Conservation (phyloP, 1,284 basidiomycete species). For the Neonothopanus nambi region DNA sequence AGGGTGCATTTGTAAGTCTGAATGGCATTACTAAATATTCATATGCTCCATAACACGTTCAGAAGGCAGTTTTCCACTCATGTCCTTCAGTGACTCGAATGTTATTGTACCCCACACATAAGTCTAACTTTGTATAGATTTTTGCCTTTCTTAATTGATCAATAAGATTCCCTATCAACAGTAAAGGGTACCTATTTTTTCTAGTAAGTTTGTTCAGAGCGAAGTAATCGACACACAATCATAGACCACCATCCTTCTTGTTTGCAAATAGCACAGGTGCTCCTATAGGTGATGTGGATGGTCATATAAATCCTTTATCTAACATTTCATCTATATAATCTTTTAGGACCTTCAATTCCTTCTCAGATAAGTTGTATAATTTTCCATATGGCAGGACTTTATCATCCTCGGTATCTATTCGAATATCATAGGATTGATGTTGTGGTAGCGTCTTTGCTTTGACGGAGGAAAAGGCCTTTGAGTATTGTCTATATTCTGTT, state of each 20-base stretch:
- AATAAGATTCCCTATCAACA: not conserved
- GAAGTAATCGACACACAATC: not conserved
- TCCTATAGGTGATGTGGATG: too few relatives aligned
- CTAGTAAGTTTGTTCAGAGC: not conserved
- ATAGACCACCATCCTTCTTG: not conserved
- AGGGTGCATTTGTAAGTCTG: constrained; percentile 33
- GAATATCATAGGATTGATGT: not conserved
- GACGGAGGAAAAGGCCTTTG: constrained; percentile 1
- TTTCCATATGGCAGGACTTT: not conserved
- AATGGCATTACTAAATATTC: too few relatives aligned
- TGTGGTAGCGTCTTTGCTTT: not conserved
- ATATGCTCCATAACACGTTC: too few relatives aligned
- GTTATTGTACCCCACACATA: not conserved
- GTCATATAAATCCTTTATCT: too few relatives aligned
- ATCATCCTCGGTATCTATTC: not conserved
- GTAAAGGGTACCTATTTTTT: constrained; percentile 1
- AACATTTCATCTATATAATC: constrained; percentile 7
- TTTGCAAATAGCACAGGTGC: not conserved
- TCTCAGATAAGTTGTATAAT: constrained; percentile 7
- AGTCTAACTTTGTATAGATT: constrained; percentile 1
- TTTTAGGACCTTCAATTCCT: constrained; percentile 1
- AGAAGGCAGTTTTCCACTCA: constrained; percentile 10
- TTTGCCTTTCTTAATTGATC: not conserved
- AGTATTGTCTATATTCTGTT: not conserved
- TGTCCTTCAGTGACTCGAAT: not conserved